Conservation (phyloP, 108 stramenopile genomes). For the Parmales sp. region DNA sequence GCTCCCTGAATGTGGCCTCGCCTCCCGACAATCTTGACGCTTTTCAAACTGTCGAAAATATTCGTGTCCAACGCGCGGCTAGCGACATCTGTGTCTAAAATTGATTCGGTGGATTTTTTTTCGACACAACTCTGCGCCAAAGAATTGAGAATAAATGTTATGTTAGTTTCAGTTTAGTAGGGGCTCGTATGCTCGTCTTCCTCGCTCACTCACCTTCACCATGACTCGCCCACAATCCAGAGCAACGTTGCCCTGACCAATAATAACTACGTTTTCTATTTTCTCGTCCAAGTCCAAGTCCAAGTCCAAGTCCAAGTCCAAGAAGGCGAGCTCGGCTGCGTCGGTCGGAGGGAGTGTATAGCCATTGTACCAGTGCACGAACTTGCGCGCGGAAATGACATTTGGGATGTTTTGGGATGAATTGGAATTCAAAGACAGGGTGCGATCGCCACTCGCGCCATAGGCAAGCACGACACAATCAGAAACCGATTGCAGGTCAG, state of each 20-base stretch:
- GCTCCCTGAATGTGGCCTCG: slow-evolving; percentile 93
- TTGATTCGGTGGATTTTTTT: slow-evolving; percentile 32
- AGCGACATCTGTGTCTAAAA: slow-evolving; percentile 75
- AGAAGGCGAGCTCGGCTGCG: slow-evolving; percentile 35
- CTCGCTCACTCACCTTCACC: not conserved
- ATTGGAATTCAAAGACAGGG: not conserved
- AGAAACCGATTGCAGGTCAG: slow-evolving; percentile 49
- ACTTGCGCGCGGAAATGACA: slow-evolving; percentile 75
- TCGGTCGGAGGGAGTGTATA: too few species aligned
- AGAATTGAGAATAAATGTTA: not conserved
- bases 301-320: slow-evolving; percentile 16
- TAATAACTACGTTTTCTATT: slow-evolving; percentile 50
- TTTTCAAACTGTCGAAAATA: slow-evolving; percentile 16
- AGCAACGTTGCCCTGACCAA: slow-evolving; percentile 96
- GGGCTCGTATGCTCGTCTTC: not conserved
- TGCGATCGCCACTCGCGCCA: slow-evolving; percentile 40
- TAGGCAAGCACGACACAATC: slow-evolving; percentile 84
- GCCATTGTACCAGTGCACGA: slow-evolving; percentile 97
- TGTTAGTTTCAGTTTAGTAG: not conserved
- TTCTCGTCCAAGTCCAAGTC: not conserved
- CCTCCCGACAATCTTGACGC: slow-evolving; percentile 76
- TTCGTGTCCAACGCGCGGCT: slow-evolving; percentile 56
- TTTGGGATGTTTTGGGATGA: not conserved
- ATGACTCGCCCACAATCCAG: slow-evolving; percentile 39
- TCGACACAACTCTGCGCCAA: not conserved